These are phyloP conservation scores for Fraxinus latifolia DNA, from an alignment of 305 asterid species.

Conservation along the genomic window DNA sequence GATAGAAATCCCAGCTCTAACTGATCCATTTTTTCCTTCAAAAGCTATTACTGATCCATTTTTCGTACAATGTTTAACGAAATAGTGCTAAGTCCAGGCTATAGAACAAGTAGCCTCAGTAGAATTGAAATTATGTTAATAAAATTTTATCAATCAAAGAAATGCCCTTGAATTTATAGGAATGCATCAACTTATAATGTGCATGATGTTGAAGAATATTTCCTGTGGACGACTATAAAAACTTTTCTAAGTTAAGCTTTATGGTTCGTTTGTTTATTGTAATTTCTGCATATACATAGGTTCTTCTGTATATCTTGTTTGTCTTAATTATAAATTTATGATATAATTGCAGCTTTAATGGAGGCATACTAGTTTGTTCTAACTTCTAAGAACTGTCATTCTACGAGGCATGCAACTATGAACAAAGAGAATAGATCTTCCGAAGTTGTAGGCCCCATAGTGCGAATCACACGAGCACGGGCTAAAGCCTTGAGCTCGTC, in stretches of 20 bases:
- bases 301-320: constrained; percentile 1
- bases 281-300: constrained; percentile 8
- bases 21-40: not conserved
- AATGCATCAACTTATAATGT: not conserved
- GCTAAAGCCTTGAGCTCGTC: constrained; percentile 59
- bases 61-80: not conserved
- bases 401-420: constrained; percentile 51
- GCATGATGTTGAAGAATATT: not conserved
- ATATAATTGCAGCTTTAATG: constrained; percentile 41
- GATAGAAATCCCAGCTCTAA: not conserved
- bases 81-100: not conserved
- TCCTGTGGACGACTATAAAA: not conserved
- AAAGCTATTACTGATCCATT: not conserved
- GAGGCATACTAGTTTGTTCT: constrained; percentile 33
- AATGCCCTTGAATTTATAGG: not conserved
- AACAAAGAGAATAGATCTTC: constrained; percentile 53
- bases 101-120: not conserved
- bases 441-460: constrained; percentile 34
- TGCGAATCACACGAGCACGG: constrained; percentile 73
- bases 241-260: not conserved
- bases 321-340: constrained; percentile 15
- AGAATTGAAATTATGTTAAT: not conserved
- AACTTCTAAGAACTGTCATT: constrained; percentile 15
- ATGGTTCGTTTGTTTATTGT: not conserved
- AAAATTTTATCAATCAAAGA: not conserved